These are phyloP conservation scores for Zychaea mexicana DNA, from an alignment of 371 early-diverging fungal species.

Conservation along the genomic window DNA sequence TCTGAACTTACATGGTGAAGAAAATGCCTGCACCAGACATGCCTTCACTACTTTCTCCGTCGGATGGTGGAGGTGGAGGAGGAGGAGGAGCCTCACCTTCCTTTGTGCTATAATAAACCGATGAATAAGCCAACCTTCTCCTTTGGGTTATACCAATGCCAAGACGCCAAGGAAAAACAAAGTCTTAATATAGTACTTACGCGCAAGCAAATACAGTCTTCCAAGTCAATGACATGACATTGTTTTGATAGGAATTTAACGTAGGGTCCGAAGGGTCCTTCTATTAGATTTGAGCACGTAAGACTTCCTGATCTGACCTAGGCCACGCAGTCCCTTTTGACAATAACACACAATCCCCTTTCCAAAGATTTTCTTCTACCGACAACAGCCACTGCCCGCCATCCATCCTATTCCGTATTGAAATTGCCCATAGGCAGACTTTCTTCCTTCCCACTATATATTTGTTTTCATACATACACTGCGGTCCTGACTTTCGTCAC, in stretches of 20 bases:
- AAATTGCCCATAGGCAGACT: too few species aligned
- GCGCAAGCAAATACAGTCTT: slow-evolving; percentile 52
- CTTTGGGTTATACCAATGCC: not conserved
- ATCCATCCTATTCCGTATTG: not conserved
- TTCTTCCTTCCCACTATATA: not conserved
- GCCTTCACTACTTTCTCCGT: slow-evolving; percentile 23
- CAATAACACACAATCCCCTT: too few species aligned
- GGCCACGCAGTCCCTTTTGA: not conserved
- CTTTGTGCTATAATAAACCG: slow-evolving; percentile 16
- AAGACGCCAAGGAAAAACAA: too few species aligned
- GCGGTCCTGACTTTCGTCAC: slow-evolving; percentile 15
- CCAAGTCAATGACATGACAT: slow-evolving; percentile 43
- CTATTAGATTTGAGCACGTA: slow-evolving; percentile 10
- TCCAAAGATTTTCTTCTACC: too few species aligned
- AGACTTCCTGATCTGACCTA: too few species aligned
- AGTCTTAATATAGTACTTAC: slow-evolving; percentile 24
- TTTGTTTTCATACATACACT: slow-evolving; percentile 7
- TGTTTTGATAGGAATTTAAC: slow-evolving; percentile 33
- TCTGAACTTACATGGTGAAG: slow-evolving; percentile 52
- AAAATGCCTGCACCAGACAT: slow-evolving; percentile 54
- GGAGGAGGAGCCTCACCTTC: slow-evolving; percentile 27
- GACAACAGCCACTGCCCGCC: too few species aligned
- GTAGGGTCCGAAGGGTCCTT: slow-evolving; percentile 28
- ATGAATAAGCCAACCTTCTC: not conserved
- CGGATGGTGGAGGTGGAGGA: slow-evolving; percentile 17